Percentiles rank a stretch among this genome's conserved stretches.
phyloP scores from a whole-genome alignment of 768 basidiomycete genomes.

The Kwoniella heveanensis region DNA sequence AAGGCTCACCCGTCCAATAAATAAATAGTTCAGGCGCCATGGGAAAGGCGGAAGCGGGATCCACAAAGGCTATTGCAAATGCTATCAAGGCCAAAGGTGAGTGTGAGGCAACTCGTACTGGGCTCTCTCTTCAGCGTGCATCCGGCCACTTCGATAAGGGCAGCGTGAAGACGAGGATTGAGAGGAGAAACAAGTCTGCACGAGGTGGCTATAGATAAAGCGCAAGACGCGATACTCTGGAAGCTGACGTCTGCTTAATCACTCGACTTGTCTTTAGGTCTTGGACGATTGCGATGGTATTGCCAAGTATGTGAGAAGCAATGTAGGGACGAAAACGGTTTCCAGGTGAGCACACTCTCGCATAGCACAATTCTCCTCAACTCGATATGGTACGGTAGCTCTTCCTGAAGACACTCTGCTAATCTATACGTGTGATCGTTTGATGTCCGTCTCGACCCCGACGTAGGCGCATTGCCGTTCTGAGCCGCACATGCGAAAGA shows the following conservation, averaged over 20 bases:
- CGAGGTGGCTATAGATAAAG: no score
- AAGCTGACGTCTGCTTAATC: no score
- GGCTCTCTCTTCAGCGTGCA: not conserved
- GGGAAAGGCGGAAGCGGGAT: constrained; percentile 56
- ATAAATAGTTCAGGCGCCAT: constrained; percentile 33
- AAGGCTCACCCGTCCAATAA: no score
- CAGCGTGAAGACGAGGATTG: no score
- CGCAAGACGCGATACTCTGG: no score
- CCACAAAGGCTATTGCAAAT: constrained; percentile 61
- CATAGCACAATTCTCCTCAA: no score
- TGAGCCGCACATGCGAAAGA: constrained; percentile 89
- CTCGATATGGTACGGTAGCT: no score
- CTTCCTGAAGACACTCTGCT: no score
- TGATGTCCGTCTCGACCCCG: no score
- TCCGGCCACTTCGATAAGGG: no score
- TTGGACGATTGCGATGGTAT: constrained; percentile 95
- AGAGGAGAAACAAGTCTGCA: no score
- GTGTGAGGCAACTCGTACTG: constrained; percentile 11
- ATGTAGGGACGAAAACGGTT: constrained; percentile 95
- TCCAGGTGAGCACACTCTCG: constrained; percentile 60
- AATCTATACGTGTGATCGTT: no score
- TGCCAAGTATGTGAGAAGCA: constrained; percentile 99
- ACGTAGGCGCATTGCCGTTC: constrained; percentile 52
- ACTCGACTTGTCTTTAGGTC: constrained; percentile 56
- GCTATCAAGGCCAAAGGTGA: constrained; percentile 91